phyloP scores from a whole-genome alignment of 495 filamentous ascomycete species.

The Tuber magnatum region DNA sequence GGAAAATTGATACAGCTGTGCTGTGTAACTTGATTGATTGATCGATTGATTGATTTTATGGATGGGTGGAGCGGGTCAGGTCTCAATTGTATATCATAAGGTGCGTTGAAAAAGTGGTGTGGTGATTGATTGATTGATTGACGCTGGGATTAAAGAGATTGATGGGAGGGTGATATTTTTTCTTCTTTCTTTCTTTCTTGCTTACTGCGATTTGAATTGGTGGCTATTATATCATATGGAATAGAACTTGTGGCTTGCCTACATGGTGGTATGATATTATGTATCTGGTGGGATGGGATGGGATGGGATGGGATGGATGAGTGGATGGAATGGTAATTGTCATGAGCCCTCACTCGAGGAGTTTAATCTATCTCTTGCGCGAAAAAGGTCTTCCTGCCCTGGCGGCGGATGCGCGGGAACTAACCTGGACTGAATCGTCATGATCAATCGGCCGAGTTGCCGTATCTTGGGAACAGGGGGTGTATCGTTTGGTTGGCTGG shows the following conservation, averaged over 20 bases:
- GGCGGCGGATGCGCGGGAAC: not conserved
- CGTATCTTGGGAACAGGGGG: not conserved
- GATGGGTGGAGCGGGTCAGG: not conserved
- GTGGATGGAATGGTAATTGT: not conserved
- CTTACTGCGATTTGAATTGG: too few relatives aligned
- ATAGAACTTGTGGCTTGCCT: not conserved
- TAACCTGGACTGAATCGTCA: too few relatives aligned
- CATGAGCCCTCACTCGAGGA: not conserved
- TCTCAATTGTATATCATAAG: not conserved
- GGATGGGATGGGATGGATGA: not conserved
- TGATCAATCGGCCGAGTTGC: not conserved
- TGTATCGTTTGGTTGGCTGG: not conserved
- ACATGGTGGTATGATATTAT: not conserved
- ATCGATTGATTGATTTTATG: constrained; percentile 7
- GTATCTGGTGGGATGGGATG: not conserved
- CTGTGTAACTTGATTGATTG: too few relatives aligned
- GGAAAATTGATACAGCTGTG: not conserved
- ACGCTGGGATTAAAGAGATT: not conserved
- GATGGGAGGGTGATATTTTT: constrained; percentile 4
- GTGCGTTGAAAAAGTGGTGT: not conserved
- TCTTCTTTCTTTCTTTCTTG: not conserved
- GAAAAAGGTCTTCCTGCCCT: not conserved
- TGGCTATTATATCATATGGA: not conserved
- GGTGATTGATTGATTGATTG: not conserved
- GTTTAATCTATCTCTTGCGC: constrained; percentile 6